phyloP scores from a whole-genome alignment of 2,329 filamentous ascomycete species.

The Aspergillus sp. region DNA sequence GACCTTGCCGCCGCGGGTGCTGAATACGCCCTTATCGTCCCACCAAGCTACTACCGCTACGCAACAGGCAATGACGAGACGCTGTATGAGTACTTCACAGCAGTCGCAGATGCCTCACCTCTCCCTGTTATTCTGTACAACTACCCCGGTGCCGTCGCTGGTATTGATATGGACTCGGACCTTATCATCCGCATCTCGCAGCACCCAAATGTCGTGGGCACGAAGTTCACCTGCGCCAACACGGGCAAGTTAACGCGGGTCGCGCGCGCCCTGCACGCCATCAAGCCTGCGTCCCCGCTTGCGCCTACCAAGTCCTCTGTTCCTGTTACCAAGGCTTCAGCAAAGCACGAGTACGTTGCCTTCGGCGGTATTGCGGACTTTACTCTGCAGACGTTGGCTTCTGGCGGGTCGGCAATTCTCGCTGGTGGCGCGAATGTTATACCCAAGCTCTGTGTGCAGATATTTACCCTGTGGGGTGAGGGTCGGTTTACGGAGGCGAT shows the following conservation, averaged over 20 bases:
- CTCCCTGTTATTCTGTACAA: constrained; percentile 86
- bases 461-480: constrained; percentile 75
- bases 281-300: constrained; percentile 55
- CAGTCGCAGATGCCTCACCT: constrained; percentile 72
- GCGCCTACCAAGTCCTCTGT: constrained; percentile 24
- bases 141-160: constrained; percentile 82
- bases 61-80: constrained; percentile 70
- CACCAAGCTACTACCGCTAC: constrained; percentile 78
- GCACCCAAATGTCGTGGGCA: constrained; percentile 82
- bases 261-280: constrained; percentile 68
- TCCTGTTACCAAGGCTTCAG: constrained; percentile 28
- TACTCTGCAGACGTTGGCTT: constrained; percentile 76
- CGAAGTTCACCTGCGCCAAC: constrained; percentile 90
- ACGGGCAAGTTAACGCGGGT: constrained; percentile 86
- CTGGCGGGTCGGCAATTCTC: constrained; percentile 80
- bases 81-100: constrained; percentile 70
- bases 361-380: constrained; percentile 90
- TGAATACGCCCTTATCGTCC: constrained; percentile 76
- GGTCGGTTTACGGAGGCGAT: constrained; percentile 76
- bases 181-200: constrained; percentile 75
- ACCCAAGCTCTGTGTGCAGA: constrained; percentile 76
- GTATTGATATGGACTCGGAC: constrained; percentile 88
- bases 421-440: constrained; percentile 85
- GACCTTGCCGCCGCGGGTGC: constrained; percentile 68
- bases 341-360: constrained; percentile 66